These are phyloP conservation scores for Senna siamea DNA, from an alignment of 306 rosid genomes.

Conservation along the genomic window DNA sequence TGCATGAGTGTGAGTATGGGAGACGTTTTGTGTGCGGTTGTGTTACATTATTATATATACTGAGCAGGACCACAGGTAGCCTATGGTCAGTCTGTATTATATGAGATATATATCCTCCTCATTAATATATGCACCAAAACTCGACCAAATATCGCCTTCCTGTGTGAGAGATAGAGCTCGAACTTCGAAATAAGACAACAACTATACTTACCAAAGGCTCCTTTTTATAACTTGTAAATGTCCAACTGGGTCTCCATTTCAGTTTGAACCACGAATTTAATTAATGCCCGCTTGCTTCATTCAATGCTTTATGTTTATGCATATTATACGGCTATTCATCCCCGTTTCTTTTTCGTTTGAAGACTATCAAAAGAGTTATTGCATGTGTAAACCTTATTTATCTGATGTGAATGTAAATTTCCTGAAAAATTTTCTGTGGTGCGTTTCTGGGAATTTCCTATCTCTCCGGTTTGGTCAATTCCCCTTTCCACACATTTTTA, in stretches of 20 bases:
- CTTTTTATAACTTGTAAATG: no score
- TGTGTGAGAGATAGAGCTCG: neutral
- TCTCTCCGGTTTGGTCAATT: neutral
- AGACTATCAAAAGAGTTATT: no score
- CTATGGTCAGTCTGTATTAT: neutral
- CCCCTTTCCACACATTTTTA: neutral
- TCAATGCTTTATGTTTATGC: no score
- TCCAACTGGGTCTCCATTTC: no score
- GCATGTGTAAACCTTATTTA: no score
- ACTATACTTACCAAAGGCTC: neutral
- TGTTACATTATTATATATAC: neutral
- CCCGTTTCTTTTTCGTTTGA: no score
- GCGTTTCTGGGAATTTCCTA: neutral
- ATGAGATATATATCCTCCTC: neutral
- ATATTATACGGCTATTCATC: no score
- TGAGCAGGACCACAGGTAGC: neutral
- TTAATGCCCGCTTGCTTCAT: no score
- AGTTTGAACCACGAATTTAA: no score
- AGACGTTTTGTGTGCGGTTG: neutral
- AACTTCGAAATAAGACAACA: neutral
- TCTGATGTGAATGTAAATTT: no score
- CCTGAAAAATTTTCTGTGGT: neutral
- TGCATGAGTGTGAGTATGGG: neutral
- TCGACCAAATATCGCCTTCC: neutral
- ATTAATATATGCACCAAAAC: neutral